Conservation (phyloP, 2,329 filamentous ascomycete genomes). For the Dactylonectria macrodidyma region DNA sequence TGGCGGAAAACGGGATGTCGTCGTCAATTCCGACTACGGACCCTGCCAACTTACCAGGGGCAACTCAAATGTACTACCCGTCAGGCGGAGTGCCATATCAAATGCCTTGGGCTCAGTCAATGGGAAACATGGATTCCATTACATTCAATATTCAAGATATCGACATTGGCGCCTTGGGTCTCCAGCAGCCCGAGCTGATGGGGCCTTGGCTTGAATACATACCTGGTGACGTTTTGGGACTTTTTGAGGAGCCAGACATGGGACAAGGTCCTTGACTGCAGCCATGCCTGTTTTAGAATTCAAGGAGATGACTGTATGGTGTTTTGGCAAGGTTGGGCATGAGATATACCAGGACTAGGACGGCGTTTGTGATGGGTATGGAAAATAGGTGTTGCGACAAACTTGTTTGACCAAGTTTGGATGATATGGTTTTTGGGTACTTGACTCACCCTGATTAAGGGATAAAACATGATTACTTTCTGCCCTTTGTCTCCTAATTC, state of each 20-base stretch:
- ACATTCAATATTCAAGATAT: conserved; percentile 85
- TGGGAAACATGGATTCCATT: conserved; percentile 65
- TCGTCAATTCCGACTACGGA: conserved; percentile 35
- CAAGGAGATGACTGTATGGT: conserved; percentile 10
- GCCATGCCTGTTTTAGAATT: background rate
- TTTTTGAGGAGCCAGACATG: conserved; percentile 62
- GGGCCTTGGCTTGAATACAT: conserved; percentile 81
- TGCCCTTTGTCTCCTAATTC: no score
- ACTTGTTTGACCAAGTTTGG: conserved; percentile 10
- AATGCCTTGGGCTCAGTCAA: conserved; percentile 50
- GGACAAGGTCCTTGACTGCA: conserved; percentile 33
- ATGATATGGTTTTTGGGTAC: conserved; percentile 3
- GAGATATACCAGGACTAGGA: conserved; percentile 21
- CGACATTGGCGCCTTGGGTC: conserved; percentile 77
- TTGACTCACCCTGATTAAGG: conserved; percentile 15
- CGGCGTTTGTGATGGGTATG: conserved; percentile 22
- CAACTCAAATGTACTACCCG: conserved; percentile 47
- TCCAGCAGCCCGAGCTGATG: conserved; percentile 74
- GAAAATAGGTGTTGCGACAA: conserved; percentile 8
- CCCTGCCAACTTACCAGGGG: conserved; percentile 32
- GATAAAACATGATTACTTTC: background rate
- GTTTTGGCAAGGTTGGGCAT: conserved; percentile 6
- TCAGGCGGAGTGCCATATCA: conserved; percentile 47
- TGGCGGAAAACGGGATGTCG: conserved; percentile 52
- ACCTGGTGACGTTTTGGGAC: conserved; percentile 74